Conservation (phyloP, 192 early-diverging fungal genomes). For the Phlyctochytrium planicorne region DNA sequence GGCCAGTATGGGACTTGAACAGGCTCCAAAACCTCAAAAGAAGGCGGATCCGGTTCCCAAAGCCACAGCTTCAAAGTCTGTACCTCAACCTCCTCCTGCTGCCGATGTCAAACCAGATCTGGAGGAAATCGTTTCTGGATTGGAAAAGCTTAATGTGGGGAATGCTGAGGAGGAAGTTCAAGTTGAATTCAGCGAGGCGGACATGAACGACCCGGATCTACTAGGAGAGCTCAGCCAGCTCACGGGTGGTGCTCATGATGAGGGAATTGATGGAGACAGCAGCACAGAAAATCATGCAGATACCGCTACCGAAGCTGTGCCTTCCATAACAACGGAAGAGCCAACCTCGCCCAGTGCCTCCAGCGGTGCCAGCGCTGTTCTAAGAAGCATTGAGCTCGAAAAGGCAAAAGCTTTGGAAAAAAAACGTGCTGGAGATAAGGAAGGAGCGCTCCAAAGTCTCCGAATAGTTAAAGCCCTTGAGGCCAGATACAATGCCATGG, state of each 20-base stretch:
- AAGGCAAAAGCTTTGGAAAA: slow-evolving; percentile 49
- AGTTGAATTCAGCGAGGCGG: slow-evolving; percentile 69
- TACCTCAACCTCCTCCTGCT: too few species aligned
- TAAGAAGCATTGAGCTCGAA: slow-evolving; percentile 45
- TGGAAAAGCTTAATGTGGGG: too few species aligned
- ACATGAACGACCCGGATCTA: slow-evolving; percentile 75
- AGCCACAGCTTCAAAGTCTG: too few species aligned
- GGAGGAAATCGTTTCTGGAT: too few species aligned
- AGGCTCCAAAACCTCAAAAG: too few species aligned
- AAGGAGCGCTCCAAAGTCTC: slow-evolving; percentile 43
- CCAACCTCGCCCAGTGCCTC: slow-evolving; percentile 9
- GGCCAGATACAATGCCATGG: slow-evolving; percentile 8
- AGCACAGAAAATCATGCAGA: neutral
- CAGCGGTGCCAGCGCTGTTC: slow-evolving; percentile 30
- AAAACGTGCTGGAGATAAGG: slow-evolving; percentile 45
- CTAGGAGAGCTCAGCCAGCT: slow-evolving; percentile 47
- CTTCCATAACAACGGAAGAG: slow-evolving; percentile 2
- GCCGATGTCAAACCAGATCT: too few species aligned
- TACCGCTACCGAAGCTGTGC: slow-evolving; percentile 1
- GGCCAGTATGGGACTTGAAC: too few species aligned
- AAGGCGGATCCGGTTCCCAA: too few species aligned
- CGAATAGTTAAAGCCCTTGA: slow-evolving; percentile 45
- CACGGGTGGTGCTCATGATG: slow-evolving; percentile 3
- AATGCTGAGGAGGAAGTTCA: slow-evolving; percentile 54
- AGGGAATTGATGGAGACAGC: neutral